A percentile compares a stretch with the other conserved stretches of the same genome.
Evolutionary conservation across 2,329 filamentous ascomycete species (phyloP).

Genomic region (Triangularia setosa): DNA sequence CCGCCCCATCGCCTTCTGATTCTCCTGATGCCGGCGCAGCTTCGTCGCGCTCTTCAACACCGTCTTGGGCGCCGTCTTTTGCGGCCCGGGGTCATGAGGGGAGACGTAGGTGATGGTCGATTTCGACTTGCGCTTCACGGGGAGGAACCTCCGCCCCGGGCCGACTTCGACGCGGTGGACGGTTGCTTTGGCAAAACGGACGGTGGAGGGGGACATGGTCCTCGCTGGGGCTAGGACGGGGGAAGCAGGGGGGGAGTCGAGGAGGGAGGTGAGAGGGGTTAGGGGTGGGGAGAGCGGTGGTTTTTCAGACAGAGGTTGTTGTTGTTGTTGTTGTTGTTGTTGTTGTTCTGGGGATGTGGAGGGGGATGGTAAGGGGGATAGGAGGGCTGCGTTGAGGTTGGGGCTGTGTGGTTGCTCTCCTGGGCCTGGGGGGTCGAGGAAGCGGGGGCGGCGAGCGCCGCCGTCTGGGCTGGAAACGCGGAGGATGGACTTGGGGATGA

Average conservation of each 20-base stretch:
- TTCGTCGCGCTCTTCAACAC: constrained; percentile 25
- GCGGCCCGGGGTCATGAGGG: constrained; percentile 24
- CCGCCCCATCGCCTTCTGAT: constrained; percentile 27
- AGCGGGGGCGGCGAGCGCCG: constrained; percentile 9
- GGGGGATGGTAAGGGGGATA: not conserved
- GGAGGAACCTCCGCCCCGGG: constrained; percentile 24
- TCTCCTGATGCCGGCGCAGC: constrained; percentile 26
- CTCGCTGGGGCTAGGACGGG: constrained; percentile 18
- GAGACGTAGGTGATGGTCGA: constrained; percentile 28
- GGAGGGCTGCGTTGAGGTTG: not conserved
- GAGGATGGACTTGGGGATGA: constrained; percentile 26
- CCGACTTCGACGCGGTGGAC: constrained; percentile 28
- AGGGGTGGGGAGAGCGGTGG: not conserved
- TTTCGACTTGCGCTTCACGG: constrained; percentile 27
- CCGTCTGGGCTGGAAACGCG: constrained; percentile 26
- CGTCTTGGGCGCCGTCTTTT: constrained; percentile 18
- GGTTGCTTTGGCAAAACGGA: constrained; percentile 28
- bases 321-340: not conserved
- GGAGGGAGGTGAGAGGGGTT: not conserved
- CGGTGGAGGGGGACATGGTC: constrained; percentile 23
- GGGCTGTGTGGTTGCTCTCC: constrained; percentile 13
- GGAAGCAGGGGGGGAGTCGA: constrained; percentile 10
- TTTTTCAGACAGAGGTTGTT: not conserved
- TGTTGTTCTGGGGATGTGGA: not conserved
- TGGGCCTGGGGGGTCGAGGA: constrained; percentile 12